phyloP scores from a whole-genome alignment of 805 yeast species.

The Saturnispora quitensis region DNA sequence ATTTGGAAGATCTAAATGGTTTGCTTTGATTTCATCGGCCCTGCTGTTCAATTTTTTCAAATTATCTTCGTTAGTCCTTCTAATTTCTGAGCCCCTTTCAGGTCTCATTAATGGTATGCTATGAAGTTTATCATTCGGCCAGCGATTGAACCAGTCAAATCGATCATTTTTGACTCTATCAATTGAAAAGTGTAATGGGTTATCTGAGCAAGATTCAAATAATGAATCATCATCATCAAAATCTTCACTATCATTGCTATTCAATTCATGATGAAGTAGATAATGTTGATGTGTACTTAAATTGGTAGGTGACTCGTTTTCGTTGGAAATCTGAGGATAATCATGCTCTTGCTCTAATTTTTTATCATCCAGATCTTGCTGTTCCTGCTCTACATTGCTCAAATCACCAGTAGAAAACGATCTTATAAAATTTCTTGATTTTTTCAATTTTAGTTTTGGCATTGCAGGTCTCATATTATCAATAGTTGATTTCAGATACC shows the following conservation, averaged over 20 bases:
- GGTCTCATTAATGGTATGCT: constrained; percentile 3
- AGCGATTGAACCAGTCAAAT: neutral
- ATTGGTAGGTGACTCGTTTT: neutral
- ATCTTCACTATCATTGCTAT: neutral
- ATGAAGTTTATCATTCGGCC: neutral
- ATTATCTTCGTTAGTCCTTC: constrained; percentile 1
- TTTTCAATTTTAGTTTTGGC: constrained; percentile 16
- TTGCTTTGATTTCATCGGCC: neutral
- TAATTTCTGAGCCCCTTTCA: constrained; percentile 2
- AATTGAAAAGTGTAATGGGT: constrained; percentile 3
- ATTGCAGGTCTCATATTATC: neutral
- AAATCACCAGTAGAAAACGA: constrained; percentile 5
- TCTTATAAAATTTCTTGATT: constrained; percentile 20
- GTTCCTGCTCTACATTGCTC: neutral
- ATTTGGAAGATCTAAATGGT: neutral
- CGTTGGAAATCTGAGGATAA: neutral
- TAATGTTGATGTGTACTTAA: neutral
- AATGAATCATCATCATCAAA: neutral
- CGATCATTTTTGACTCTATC: neutral
- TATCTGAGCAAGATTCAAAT: neutral
- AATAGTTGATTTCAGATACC: neutral
- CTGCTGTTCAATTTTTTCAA: neutral
- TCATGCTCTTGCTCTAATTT: neutral
- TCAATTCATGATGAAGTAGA: neutral
- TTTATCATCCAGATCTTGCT: neutral